Base-by-base conservation (phyloP, 1,284 basidiomycete species). In the Agroathelia rolfsii region DNA sequence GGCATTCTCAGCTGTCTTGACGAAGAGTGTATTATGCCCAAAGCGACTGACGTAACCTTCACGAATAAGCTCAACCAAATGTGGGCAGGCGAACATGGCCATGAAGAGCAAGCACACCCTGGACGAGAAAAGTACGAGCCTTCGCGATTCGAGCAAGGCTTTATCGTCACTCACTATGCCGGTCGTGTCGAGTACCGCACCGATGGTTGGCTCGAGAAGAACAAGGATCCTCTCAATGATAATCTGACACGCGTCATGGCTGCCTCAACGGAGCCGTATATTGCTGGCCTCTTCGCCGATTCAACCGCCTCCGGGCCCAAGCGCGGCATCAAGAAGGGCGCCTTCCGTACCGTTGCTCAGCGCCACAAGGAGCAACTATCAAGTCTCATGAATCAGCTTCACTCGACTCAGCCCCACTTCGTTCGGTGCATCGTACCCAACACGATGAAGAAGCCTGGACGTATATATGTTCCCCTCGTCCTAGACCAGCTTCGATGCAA, bases 11-110 rank as follows among this genome's bases (percentile, higher is more conserved):
- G 89, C 41, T 82, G 86, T 45, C 66, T 99, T 29, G 95, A 99
- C 53, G 95, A 98, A 53, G 95, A 97, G 49, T 98, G 93, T 53
- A 98, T 98, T 58, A 98, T 98, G 94, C 95, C 95, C 27, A 92
- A 88, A 56, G 95, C 94, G 3, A 92, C 85, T 5, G 95, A 99
- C 54, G 59, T 77, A 32, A 97, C 93, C 0, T 97, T 98, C 57
- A 94, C 90, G 19, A 81, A 92, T 56, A 98, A 97, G 59, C 70
- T 97, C 2, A 69, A 85, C 46, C 62, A 67, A 13, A 60, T 87
- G 35, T 88, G 84, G 84, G 61, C 65, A 13, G 59, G 59, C 5
- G 66, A 70, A 15, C 42, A 53, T 24, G 51, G 58, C 4, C 56
- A 64, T 4, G 56, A 58, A 6, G 76, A 79, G 35, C 60, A 63